Conservation (phyloP, 305 asterid genomes). For the Withania somnifera region DNA sequence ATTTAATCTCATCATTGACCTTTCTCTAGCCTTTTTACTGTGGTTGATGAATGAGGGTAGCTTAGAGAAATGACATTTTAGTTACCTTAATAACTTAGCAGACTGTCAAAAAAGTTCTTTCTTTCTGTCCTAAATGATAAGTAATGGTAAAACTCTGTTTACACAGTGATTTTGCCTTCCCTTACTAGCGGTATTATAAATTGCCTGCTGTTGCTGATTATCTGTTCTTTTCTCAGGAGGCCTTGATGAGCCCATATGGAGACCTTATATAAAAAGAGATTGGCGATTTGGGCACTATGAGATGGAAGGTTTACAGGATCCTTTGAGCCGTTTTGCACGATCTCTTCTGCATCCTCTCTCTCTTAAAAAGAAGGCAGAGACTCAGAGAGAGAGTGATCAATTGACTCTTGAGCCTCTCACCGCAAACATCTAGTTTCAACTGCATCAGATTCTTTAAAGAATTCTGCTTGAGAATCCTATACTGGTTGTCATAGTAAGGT, state of each 20-base stretch:
- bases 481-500: neutral
- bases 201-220: neutral
- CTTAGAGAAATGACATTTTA: neutral
- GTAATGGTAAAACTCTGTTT: neutral
- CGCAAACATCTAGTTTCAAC: neutral
- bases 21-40: neutral
- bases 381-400: slow-evolving; percentile 24
- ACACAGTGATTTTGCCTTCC: neutral
- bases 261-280: slow-evolving; percentile 51
- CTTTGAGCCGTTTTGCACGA: slow-evolving; percentile 61
- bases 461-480: neutral
- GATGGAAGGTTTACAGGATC: slow-evolving; percentile 91
- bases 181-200: neutral
- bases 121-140: neutral
- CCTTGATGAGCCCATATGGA: slow-evolving; percentile 59
- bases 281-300: slow-evolving; percentile 94
- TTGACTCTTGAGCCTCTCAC: slow-evolving; percentile 42
- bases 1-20: neutral
- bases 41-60: neutral
- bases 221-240: slow-evolving; percentile 43
- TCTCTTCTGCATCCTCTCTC: slow-evolving; percentile 34
- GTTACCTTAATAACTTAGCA: neutral
- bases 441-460: neutral
- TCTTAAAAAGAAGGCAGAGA: slow-evolving; percentile 24
- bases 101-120: neutral